A percentile compares a stretch with the other conserved stretches of the same genome.
Evolutionary conservation across 2,329 filamentous ascomycete species (phyloP).

Genomic region (Diaporthe nobilis): DNA sequence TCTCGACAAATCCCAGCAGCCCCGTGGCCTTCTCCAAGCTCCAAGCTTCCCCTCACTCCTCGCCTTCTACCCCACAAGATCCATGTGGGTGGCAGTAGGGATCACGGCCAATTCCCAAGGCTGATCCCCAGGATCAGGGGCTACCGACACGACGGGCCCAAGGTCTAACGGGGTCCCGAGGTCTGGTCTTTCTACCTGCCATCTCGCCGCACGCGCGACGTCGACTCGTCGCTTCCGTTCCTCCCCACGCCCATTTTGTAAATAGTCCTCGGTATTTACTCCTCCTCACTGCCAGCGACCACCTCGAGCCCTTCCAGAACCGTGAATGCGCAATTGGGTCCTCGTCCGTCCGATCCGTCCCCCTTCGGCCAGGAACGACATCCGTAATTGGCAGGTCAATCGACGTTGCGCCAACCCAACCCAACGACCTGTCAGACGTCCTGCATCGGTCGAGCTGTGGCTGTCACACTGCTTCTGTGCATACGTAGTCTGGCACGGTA

Average conservation of each 20-base stretch:
- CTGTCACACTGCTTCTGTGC: conserved; percentile 1
- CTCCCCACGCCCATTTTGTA: background rate
- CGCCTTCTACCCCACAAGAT: conserved; percentile 28
- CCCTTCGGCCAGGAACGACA: conserved; percentile 13
- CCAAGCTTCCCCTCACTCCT: conserved; percentile 33
- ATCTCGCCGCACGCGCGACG: background rate
- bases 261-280: background rate
- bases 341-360: background rate
- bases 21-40: conserved; percentile 26
- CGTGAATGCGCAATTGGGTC: background rate
- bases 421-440: conserved; percentile 14
- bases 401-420: background rate
- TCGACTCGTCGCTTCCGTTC: conserved; percentile 7
- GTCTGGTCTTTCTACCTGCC: conserved; percentile 3
- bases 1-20: conserved; percentile 15
- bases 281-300: background rate
- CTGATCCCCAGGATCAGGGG: conserved; percentile 32
- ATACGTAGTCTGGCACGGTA: background rate
- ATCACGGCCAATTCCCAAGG: conserved; percentile 7
- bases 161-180: conserved; percentile 20
- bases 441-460: conserved; percentile 9
- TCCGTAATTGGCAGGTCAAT: conserved; percentile 32
- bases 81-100: conserved; percentile 16
- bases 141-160: conserved; percentile 29
- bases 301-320: background rate